These are phyloP conservation scores for Phoma sp. DNA, from an alignment of 2,329 filamentous ascomycete species.

Conservation along the genomic window DNA sequence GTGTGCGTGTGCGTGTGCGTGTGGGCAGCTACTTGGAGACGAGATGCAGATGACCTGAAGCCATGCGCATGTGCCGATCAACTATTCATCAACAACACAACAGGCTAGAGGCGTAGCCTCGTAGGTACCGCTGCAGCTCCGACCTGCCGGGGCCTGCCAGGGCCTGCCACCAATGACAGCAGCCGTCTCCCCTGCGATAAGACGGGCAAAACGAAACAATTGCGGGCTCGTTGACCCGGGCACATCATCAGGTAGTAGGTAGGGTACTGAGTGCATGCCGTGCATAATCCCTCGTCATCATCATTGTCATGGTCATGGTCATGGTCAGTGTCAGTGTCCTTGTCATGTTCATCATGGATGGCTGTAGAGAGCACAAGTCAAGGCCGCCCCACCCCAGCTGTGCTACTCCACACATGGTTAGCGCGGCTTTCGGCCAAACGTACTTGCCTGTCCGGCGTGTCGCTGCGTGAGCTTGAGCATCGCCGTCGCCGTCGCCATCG, in stretches of 20 bases:
- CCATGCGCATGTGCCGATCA: constrained; percentile 2
- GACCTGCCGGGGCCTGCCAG: constrained; percentile 3
- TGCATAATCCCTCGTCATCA: too few species aligned
- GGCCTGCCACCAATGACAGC: too few species aligned
- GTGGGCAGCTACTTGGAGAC: too few species aligned
- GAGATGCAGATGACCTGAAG: constrained; percentile 33
- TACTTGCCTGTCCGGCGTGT: not conserved
- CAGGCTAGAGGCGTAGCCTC: too few species aligned
- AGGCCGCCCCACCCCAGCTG: not conserved
- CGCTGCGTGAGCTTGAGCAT: constrained; percentile 9
- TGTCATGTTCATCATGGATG: too few species aligned
- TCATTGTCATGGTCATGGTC: too few species aligned
- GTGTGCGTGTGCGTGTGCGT: constrained; percentile 24
- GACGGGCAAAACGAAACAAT: too few species aligned
- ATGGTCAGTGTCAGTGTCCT: too few species aligned
- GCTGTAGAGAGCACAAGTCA: constrained; percentile 2
- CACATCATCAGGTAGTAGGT: too few species aligned
- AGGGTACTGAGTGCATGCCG: too few species aligned
- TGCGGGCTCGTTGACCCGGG: too few species aligned
- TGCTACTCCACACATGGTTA: not conserved
- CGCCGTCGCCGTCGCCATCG: not conserved
- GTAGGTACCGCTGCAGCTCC: constrained; percentile 8
- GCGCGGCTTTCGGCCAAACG: constrained; percentile 4
- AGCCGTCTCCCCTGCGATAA: constrained; percentile 11
- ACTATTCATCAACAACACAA: not conserved